Evolutionary conservation across 2,329 filamentous ascomycete species (phyloP), one percentile per base, ranked within the genome.

Genomic region (Fusarium mexicanum): DNA sequence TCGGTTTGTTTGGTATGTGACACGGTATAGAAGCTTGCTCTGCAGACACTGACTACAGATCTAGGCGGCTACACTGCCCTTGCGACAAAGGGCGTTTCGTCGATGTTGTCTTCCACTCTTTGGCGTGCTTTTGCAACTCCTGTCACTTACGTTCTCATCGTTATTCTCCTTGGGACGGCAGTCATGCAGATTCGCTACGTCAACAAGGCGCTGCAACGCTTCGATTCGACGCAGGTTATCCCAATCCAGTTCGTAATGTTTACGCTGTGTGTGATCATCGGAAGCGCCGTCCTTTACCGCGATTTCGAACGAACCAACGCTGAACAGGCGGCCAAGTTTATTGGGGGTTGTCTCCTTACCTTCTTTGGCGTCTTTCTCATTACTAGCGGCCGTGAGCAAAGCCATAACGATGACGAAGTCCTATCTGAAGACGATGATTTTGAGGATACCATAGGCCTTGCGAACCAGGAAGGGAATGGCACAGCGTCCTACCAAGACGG

Each of bases 351-450:
- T 83, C 87, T 94, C 9, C 84, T 99, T 73, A 99, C 96, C 2
- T 99, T 99, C 82, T 91, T 96, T 68, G 96, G 96, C 16, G 96
- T 99, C n/a, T 98, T 96, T 83, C 89, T 98, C 75, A 98, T 99
- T 79, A 98, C 96, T 4, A 97, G 93, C 78, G 95, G 94, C 61
- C 89, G 95, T 75, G 85, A 89, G 58, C 84, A 86, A 17, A 88
- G 88, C 24, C 86, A 89, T 7, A 87, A 90, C 8, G 89, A 91
- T 24, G 80, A 84, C 24, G 87, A 89, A n/a, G 72, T 79, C 13
- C 76, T 89, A 22, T 88, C 85, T 8, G 89, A 91, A 47, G 84
- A 83, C 35, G 89, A 91, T 50, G 89, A 89, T 41, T 85, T 90
- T 22, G 90, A 92, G 72, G 91, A 92, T 75, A 90, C 88, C 18